Conservation (phyloP, 2,329 filamentous ascomycete species). For the Colletotrichum acutatum region DNA sequence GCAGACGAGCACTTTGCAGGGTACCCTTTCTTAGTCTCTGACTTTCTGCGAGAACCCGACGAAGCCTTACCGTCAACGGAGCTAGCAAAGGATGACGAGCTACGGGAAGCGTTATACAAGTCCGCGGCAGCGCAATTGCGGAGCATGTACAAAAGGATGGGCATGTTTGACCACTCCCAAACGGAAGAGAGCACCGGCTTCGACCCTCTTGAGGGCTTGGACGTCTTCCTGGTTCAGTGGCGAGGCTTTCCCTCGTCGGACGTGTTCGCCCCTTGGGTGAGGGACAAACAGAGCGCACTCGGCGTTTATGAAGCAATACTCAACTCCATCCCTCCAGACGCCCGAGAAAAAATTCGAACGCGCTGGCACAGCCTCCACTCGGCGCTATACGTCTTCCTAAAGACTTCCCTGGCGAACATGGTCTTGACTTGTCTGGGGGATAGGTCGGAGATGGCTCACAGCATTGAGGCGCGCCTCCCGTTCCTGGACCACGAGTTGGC, state of each 20-base stretch:
- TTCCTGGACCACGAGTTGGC: conserved; percentile 46
- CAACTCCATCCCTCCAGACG: conserved; percentile 25
- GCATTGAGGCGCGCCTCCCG: conserved; percentile 45
- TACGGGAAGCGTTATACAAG: conserved; percentile 9
- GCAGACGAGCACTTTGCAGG: conserved; percentile 65
- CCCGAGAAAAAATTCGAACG: conserved; percentile 36
- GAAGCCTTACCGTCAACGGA: conserved; percentile 42
- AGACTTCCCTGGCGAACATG: conserved; percentile 38
- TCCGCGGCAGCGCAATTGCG: background rate
- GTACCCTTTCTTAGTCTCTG: conserved; percentile 57
- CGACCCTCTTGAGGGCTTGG: background rate
- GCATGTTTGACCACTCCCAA: conserved; percentile 11
- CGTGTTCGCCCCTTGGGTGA: conserved; percentile 34
- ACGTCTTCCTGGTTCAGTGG: background rate
- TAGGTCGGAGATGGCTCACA: conserved; percentile 48
- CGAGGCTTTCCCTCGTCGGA: background rate
- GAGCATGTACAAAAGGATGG: background rate
- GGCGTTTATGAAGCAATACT: conserved; percentile 2
- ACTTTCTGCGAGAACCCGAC: conserved; percentile 61
- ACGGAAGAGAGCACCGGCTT: background rate
- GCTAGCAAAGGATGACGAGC: conserved; percentile 38
- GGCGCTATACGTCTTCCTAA: conserved; percentile 40
- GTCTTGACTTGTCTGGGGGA: conserved; percentile 45
- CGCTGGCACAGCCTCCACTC: conserved; percentile 43
- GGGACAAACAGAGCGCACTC: background rate